These are phyloP conservation scores for Paracoccidioides brasiliensis DNA, from an alignment of 2,329 filamentous ascomycete species.

Conservation along the genomic window DNA sequence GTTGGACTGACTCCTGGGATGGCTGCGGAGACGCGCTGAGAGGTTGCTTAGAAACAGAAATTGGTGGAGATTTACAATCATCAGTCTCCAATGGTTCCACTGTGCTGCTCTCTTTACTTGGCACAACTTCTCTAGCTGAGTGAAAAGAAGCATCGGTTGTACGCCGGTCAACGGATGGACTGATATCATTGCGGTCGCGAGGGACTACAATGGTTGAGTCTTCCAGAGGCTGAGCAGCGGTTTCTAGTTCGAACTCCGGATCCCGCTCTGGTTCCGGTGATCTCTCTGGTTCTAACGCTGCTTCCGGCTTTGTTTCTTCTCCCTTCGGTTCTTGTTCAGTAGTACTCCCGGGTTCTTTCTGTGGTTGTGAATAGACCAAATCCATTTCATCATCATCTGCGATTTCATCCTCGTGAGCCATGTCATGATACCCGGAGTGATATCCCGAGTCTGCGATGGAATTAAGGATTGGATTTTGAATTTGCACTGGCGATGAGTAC, in stretches of 20 bases:
- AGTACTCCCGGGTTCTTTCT: not conserved
- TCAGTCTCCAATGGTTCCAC: slow-evolving; percentile 26
- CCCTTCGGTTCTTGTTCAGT: too few relatives aligned
- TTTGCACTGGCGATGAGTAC: slow-evolving; percentile 17
- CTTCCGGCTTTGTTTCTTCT: not conserved
- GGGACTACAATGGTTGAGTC: slow-evolving; percentile 14
- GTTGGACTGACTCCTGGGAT: not conserved
- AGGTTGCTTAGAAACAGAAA: not conserved
- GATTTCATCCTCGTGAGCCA: slow-evolving; percentile 33
- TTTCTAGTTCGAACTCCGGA: slow-evolving; percentile 15
- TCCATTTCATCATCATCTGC: slow-evolving; percentile 30
- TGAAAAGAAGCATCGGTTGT: slow-evolving; percentile 36
- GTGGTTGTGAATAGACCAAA: slow-evolving; percentile 4
- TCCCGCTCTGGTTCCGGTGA: not conserved
- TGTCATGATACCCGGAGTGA: slow-evolving; percentile 35
- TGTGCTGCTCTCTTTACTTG: slow-evolving; percentile 20
- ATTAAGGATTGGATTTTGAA: slow-evolving; percentile 27
- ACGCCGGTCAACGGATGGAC: slow-evolving; percentile 22
- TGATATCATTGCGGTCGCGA: slow-evolving; percentile 11
- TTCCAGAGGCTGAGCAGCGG: slow-evolving; percentile 23
- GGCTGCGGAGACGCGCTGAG: not conserved
- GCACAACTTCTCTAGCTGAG: slow-evolving; percentile 31
- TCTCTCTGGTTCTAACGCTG: not conserved
- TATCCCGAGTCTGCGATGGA: slow-evolving; percentile 37
- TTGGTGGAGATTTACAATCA: slow-evolving; percentile 10